Conservation (phyloP, 495 filamentous ascomycete genomes). For the Annulohypoxylon maeteangense region DNA sequence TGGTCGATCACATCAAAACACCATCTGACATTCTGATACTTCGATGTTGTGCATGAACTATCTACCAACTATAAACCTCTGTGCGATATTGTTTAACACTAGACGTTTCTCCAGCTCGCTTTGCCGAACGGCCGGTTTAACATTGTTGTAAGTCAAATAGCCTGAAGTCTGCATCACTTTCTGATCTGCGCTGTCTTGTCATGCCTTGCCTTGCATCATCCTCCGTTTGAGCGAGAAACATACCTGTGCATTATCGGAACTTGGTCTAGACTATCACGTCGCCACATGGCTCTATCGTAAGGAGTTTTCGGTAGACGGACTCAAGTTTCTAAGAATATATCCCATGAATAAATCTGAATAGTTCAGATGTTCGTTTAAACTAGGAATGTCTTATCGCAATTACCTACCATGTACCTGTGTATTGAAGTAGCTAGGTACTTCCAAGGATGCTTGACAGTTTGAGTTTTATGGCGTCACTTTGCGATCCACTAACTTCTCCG, state of each 20-base stretch:
- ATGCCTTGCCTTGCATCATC: constrained; percentile 6
- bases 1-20: constrained; percentile 23
- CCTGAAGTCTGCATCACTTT: constrained; percentile 28
- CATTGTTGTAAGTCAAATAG: constrained; percentile 22
- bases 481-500: constrained; percentile 2
- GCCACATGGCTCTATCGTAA: constrained; percentile 18
- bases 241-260: constrained; percentile 4
- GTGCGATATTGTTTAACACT: constrained; percentile 16
- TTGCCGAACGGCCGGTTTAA: constrained; percentile 24
- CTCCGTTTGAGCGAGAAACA: constrained; percentile 28
- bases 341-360: background rate
- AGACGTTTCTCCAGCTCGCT: constrained; percentile 26
- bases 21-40: constrained; percentile 9
- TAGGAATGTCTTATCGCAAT: constrained; percentile 9
- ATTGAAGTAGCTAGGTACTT: constrained; percentile 3
- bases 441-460: constrained; percentile 17
- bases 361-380: background rate
- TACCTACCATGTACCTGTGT: constrained; percentile 10
- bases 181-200: constrained; percentile 2
- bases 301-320: constrained; percentile 1
- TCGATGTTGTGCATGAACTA: constrained; percentile 19
- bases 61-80: constrained; percentile 1
- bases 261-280: constrained; percentile 16
- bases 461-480: constrained; percentile 38
- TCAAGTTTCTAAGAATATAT: constrained; percentile 40